A percentile compares a stretch with the other conserved stretches of the same genome.
Evolutionary conservation across 805 yeast species (phyloP).

Genomic region (Tetrapisispora phaffii): DNA sequence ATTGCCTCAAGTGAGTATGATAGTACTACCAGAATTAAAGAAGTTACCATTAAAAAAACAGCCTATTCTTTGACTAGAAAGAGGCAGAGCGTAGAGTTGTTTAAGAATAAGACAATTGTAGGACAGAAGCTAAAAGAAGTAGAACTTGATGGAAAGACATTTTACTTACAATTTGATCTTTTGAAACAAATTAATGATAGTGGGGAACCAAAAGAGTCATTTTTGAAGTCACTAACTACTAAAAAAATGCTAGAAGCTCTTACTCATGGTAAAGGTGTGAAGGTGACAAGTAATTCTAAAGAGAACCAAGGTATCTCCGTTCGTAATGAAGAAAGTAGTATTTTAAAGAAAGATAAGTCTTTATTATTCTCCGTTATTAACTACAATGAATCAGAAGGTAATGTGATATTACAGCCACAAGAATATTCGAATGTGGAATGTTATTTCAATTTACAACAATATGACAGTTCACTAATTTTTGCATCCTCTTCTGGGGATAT

Average conservation of each 20-base stretch:
- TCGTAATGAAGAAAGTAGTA: neutral
- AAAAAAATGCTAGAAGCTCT: neutral
- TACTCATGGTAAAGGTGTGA: neutral
- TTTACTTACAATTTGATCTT: conserved; percentile 1
- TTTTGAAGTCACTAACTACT: neutral
- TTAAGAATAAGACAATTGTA: neutral
- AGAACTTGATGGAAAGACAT: conserved; percentile 1
- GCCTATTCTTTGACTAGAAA: conserved; percentile 8
- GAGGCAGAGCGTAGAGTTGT: conserved; percentile 1
- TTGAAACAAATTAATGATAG: neutral
- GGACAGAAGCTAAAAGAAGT: neutral
- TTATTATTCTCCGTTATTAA: neutral
- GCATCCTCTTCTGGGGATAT: neutral
- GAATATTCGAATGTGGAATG: neutral
- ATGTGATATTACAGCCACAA: neutral
- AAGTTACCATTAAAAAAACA: conserved; percentile 3
- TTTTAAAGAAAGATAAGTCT: neutral
- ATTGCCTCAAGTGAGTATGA: neutral
- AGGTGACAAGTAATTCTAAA: neutral
- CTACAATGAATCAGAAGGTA: neutral
- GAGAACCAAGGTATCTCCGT: neutral
- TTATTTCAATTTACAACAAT: neutral
- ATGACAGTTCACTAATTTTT: neutral
- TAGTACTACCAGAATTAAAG: neutral
- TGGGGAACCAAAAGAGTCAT: neutral